Evolutionary conservation across 2,329 filamentous ascomycete species (phyloP).

Genomic region (Aureobasidium sp.): DNA sequence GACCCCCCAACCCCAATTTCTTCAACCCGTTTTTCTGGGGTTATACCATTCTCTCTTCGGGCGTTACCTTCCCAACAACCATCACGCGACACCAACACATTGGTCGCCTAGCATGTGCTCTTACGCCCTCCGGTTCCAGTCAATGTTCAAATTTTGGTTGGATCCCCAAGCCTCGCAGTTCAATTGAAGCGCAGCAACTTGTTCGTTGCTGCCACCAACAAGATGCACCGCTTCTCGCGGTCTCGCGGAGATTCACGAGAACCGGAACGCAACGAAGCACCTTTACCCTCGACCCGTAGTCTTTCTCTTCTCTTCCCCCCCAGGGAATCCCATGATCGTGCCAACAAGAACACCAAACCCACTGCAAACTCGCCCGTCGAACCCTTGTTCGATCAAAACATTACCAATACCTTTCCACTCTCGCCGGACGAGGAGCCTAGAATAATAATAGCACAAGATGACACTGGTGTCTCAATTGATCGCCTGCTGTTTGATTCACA

Average conservation of each 20-base stretch:
- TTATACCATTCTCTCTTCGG: constrained; percentile 13
- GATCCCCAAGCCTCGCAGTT: not conserved
- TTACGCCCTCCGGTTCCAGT: constrained; percentile 2
- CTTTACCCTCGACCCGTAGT: constrained; percentile 3
- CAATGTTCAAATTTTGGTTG: constrained; percentile 2
- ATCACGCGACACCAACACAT: constrained; percentile 11
- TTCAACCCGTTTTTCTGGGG: not conserved
- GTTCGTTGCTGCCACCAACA: not conserved
- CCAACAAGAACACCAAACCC: not conserved
- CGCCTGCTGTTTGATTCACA: constrained; percentile 39
- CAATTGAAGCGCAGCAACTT: not conserved
- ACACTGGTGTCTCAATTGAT: constrained; percentile 30
- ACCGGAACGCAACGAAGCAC: constrained; percentile 9
- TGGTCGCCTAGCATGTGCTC: constrained; percentile 10
- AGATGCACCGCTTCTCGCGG: constrained; percentile 10
- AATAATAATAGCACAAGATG: constrained; percentile 39
- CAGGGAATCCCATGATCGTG: constrained; percentile 6
- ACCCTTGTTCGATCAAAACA: constrained; percentile 20
- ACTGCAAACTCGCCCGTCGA: not conserved
- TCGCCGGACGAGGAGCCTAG: constrained; percentile 36
- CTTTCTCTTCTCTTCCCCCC: constrained; percentile 9
- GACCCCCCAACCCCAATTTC: not conserved
- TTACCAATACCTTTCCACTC: constrained; percentile 35
- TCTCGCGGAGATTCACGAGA: constrained; percentile 6
- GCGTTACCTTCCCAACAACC: constrained; percentile 7